Conservation (phyloP, 345 rosid species). For the Acer negundo region DNA sequence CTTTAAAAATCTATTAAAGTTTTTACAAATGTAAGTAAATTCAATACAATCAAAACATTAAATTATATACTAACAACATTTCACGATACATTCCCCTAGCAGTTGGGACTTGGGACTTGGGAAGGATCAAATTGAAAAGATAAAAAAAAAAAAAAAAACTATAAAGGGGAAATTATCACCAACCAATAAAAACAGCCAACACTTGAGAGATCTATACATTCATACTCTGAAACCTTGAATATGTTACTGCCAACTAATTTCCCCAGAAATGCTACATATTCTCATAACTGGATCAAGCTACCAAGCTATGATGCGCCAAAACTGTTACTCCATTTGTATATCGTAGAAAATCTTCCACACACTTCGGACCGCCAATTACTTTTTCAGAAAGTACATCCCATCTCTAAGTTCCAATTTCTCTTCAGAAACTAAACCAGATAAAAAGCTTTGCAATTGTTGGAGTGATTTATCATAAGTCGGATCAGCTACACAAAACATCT, state of each 20-base stretch:
- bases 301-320: not conserved
- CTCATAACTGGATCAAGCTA: not conserved
- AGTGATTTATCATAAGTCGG: conserved; percentile 89
- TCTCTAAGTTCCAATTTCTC: conserved; percentile 88
- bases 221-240: not conserved
- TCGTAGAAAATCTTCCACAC: not conserved
- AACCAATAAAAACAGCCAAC: not conserved
- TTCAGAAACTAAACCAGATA: conserved; percentile 77
- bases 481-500: conserved; percentile 96
- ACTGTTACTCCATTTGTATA: not conserved
- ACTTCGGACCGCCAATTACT: conserved; percentile 40
- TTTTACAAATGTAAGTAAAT: no score
- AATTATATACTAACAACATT: no score
- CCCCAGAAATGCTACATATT: conserved; percentile 3
- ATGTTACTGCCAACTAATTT: not conserved
- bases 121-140: no score
- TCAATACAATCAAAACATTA: not conserved
- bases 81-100: no score
- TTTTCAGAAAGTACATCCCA: conserved; percentile 77
- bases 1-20: no score
- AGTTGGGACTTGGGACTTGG: no score
- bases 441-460: conserved; percentile 92
- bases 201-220: not conserved
- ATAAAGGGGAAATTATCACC: no score
- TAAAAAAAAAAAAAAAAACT: no score